phyloP scores from a whole-genome alignment of 2,329 filamentous ascomycete genomes.

The Penicillium sp. region DNA sequence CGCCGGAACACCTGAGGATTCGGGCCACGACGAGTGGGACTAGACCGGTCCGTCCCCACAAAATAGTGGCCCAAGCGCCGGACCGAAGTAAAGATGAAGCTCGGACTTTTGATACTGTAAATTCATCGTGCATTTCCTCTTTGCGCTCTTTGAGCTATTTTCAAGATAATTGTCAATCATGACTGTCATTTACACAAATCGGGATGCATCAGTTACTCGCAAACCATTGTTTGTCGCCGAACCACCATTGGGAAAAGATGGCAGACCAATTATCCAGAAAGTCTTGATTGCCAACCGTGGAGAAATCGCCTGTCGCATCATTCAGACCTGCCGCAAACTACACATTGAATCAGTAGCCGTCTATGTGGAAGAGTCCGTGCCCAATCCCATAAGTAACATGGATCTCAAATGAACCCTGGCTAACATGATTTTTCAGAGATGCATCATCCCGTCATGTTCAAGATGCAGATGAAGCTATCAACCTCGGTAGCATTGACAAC shows the following conservation, averaged over 20 bases:
- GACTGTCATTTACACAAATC: background rate
- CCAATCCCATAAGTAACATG: background rate
- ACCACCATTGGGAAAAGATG: conserved; percentile 14
- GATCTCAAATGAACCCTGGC: background rate
- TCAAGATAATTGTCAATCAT: background rate
- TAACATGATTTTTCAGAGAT: conserved; percentile 22
- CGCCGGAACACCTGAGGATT: too few relatives aligned
- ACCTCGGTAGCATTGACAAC: conserved; percentile 25
- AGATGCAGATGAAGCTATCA: conserved; percentile 36
- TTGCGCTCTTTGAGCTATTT: background rate
- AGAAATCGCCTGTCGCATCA: conserved; percentile 33
- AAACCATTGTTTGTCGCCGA: conserved; percentile 19
- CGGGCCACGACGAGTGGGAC: background rate
- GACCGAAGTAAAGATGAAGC: background rate
- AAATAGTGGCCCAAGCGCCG: background rate
- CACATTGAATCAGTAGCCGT: conserved; percentile 24
- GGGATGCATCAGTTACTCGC: conserved; percentile 11
- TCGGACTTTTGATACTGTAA: background rate
- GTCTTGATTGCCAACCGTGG: conserved; percentile 31
- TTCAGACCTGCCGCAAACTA: conserved; percentile 25
- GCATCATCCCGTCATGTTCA: conserved; percentile 28
- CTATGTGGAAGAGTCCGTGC: conserved; percentile 20
- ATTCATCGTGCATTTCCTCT: background rate
- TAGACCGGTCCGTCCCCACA: background rate
- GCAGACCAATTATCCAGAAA: conserved; percentile 21